Percentiles rank a stretch among this genome's conserved stretches.
These are phyloP conservation scores for Arachnomyces sp. DNA, from an alignment of 2,329 filamentous ascomycete species.

Conservation along the genomic window DNA sequence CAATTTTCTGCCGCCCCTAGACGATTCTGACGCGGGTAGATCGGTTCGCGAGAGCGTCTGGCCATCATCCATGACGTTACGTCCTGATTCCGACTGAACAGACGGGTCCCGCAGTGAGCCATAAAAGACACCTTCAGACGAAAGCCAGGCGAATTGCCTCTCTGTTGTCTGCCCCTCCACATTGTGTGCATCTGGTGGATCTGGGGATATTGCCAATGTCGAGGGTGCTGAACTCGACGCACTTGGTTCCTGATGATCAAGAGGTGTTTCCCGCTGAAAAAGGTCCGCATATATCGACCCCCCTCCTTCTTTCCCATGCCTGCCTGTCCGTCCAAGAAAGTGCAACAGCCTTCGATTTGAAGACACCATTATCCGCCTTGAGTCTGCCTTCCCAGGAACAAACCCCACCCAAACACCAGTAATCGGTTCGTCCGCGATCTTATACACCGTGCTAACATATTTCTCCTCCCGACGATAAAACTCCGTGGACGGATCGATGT, in stretches of 20 bases:
- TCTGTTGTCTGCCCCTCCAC: conserved; percentile 45
- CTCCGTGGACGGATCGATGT: conserved; percentile 87
- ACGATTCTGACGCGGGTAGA: conserved; percentile 59
- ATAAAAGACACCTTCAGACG: conserved; percentile 75
- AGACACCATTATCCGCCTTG: conserved; percentile 68
- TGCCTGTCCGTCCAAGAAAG: conserved; percentile 67
- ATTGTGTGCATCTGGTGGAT: conserved; percentile 55
- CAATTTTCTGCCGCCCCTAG: conserved; percentile 55
- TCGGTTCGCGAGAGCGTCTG: conserved; percentile 68
- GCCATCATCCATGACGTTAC: conserved; percentile 67
- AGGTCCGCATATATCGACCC: conserved; percentile 78
- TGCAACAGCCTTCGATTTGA: conserved; percentile 73
- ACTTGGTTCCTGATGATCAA: conserved; percentile 62
- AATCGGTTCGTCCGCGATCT: conserved; percentile 70
- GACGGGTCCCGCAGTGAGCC: conserved; percentile 64
- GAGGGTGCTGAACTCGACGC: conserved; percentile 54
- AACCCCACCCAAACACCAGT: conserved; percentile 79
- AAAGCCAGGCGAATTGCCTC: conserved; percentile 73
- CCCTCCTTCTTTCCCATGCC: conserved; percentile 65
- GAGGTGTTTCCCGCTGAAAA: conserved; percentile 78
- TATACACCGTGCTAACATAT: conserved; percentile 77
- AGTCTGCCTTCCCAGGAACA: conserved; percentile 58
- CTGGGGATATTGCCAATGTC: conserved; percentile 66
- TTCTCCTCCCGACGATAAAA: conserved; percentile 94
- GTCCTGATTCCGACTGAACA: conserved; percentile 56